A percentile compares a stretch with the other conserved stretches of the same genome.
phyloP scores from a whole-genome alignment of 1,139 yeast genomes.

The Wickerhamiella pararugosa region DNA sequence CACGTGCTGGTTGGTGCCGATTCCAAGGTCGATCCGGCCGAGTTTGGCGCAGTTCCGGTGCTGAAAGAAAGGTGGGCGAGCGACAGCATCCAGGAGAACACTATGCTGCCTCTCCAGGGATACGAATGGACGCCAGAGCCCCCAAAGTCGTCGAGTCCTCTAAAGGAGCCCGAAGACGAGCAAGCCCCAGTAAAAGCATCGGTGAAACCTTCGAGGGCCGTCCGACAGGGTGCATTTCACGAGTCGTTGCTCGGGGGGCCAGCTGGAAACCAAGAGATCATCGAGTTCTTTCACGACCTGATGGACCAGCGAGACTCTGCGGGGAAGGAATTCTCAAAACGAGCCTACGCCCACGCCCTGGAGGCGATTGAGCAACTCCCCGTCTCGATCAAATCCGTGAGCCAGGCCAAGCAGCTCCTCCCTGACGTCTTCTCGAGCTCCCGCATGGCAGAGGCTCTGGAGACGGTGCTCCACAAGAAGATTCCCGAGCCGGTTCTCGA shows the following conservation, averaged over 20 bases:
- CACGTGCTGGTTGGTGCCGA: slow-evolving; percentile 23
- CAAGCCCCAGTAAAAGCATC: neutral
- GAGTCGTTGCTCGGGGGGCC: slow-evolving; percentile 3
- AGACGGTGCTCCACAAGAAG: slow-evolving; percentile 32
- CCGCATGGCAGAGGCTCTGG: slow-evolving; percentile 35
- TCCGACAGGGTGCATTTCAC: slow-evolving; percentile 1
- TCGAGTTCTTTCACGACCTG: slow-evolving; percentile 27
- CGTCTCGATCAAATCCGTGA: slow-evolving; percentile 26
- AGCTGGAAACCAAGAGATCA: slow-evolving; percentile 26
- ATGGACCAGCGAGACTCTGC: slow-evolving; percentile 27
- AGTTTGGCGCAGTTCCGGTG: neutral
- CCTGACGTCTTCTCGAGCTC: slow-evolving; percentile 27
- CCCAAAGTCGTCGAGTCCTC: neutral
- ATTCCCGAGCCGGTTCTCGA: slow-evolving; percentile 5
- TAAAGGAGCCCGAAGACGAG: neutral
- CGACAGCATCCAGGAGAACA: slow-evolving; percentile 23
- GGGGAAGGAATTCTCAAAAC: slow-evolving; percentile 31
- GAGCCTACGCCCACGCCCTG: slow-evolving; percentile 37
- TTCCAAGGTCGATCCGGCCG: slow-evolving; percentile 3
- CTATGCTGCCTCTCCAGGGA: slow-evolving; percentile 14
- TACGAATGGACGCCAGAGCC: neutral
- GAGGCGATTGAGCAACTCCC: slow-evolving; percentile 23
- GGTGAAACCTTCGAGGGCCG: neutral
- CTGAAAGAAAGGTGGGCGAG: slow-evolving; percentile 26
- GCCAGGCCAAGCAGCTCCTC: slow-evolving; percentile 28